A percentile compares a stretch with the other conserved stretches of the same genome.
These are phyloP conservation scores for Samsoniella hepiali DNA, from an alignment of 2,329 filamentous ascomycete genomes.

Conservation along the genomic window DNA sequence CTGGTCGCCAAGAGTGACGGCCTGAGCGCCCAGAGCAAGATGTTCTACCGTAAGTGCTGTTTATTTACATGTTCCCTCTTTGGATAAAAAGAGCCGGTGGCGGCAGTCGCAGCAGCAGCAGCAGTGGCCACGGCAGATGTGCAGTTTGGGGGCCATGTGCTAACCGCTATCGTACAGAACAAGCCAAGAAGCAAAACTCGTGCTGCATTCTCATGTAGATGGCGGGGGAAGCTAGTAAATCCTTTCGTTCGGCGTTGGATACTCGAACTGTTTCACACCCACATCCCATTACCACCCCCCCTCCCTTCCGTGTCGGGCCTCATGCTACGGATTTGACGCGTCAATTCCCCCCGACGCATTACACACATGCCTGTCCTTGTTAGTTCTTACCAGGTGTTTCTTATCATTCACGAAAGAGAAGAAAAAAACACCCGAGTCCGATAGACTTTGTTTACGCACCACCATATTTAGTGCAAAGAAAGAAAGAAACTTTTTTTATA, in stretches of 20 bases:
- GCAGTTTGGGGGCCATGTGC: neutral
- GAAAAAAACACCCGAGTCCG: neutral
- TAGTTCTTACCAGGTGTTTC: neutral
- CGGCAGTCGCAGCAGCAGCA: too few species aligned
- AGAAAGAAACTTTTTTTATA: neutral
- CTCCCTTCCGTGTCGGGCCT: neutral
- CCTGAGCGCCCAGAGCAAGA: constrained; percentile 88
- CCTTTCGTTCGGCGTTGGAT: constrained; percentile 29
- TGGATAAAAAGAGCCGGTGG: neutral
- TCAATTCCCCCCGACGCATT: neutral
- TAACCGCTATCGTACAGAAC: constrained; percentile 36
- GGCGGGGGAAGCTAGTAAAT: neutral
- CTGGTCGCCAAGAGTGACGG: constrained; percentile 91
- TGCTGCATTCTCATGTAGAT: constrained; percentile 68
- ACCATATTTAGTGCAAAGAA: constrained; percentile 1
- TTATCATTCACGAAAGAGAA: neutral
- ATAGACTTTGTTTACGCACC: constrained; percentile 9
- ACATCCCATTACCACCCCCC: neutral
- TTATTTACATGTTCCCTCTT: neutral
- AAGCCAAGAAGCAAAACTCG: constrained; percentile 78
- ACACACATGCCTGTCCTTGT: neutral
- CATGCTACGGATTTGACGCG: neutral
- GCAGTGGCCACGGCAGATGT: neutral
- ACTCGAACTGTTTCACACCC: constrained; percentile 12
- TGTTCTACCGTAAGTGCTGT: constrained; percentile 77